Base-by-base conservation (phyloP, 2,329 filamentous ascomycete genomes). In the Clarireedia paspali region DNA sequence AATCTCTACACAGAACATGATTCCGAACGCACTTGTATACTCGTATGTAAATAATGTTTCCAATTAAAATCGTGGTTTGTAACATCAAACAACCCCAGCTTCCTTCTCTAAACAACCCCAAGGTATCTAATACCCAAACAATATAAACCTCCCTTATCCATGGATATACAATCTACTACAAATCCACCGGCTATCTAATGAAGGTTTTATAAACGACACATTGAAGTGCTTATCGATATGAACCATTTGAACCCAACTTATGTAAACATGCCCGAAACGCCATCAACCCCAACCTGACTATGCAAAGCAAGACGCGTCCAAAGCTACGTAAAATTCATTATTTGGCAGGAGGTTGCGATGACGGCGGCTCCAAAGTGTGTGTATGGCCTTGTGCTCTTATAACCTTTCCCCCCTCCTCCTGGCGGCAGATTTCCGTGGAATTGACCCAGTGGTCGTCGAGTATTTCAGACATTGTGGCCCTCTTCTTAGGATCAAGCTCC, bases 381-480 rank as follows among this genome's bases (percentile, higher is more conserved):
- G 80, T 84, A 70, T 99, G 94, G 50, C 88, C 87, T 9, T 83
- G 78, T 2, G 88, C 88, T 48, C 80, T 83, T 57, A 89, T 76
- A 15, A 96, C 81, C 48, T 79, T 77, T 1, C 91, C 90, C 24
- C 82, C 84, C 53, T 88, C 78, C 68, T 95, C 91, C 62, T 95
- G 92, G 60, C 85, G 80, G 70, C 94, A 99, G 44, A 95, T 90
- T 20, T 87, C 77, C 34, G 89, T 89, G 64, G 87, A 85, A 48
- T 84, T 82, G n/a, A 97, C 84, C 94, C 94, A 99, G 15, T 87
- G 84, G 68, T 99, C 92, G 23, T 85, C 81, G 51, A 96, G 73
- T 17, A 99, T 88, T 66, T 99, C 91, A 24, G 86, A 79, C 76
- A 99, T 87, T 2, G 82, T 89, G 2, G 91, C 92, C 56, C 94